phyloP scores from a whole-genome alignment of 441 rosid species.

The Pelargonium myrrhifolium region DNA sequence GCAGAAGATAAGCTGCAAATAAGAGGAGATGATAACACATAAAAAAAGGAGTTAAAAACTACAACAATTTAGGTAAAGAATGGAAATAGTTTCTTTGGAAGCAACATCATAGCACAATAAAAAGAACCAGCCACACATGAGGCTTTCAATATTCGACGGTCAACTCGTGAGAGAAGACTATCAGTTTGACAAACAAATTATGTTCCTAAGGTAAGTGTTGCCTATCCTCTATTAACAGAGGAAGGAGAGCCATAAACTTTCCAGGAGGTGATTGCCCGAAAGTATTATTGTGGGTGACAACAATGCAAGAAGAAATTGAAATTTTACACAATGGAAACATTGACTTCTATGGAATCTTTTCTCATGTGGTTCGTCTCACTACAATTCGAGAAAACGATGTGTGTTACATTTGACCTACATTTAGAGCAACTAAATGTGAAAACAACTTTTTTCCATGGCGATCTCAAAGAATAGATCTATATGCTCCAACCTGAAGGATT shows the following conservation, averaged over 20 bases:
- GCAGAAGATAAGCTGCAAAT: not conserved
- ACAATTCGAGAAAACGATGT: too few relatives aligned
- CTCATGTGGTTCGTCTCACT: too few relatives aligned
- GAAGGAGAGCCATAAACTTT: conserved; percentile 12
- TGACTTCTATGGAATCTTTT: too few relatives aligned
- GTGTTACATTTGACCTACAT: too few relatives aligned
- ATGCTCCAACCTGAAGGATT: not conserved
- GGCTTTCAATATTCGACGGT: not conserved
- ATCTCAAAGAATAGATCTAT: too few relatives aligned
- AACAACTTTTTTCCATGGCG: too few relatives aligned
- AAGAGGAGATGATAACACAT: not conserved
- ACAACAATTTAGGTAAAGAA: not conserved
- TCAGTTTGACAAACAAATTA: conserved; percentile 6
- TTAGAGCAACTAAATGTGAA: too few relatives aligned
- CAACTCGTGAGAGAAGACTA: not conserved
- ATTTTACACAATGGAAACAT: too few relatives aligned
- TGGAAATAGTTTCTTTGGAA: not conserved
- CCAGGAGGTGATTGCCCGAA: not conserved
- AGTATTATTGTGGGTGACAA: too few relatives aligned
- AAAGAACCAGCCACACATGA: not conserved
- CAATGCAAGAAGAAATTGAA: too few relatives aligned
- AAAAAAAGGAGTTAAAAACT: not conserved
- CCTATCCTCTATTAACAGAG: conserved; percentile 9
- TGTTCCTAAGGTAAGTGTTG: not conserved
- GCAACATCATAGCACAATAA: not conserved